phyloP scores from a whole-genome alignment of 1,284 basidiomycete species.

The Leccinum angustisporum region DNA sequence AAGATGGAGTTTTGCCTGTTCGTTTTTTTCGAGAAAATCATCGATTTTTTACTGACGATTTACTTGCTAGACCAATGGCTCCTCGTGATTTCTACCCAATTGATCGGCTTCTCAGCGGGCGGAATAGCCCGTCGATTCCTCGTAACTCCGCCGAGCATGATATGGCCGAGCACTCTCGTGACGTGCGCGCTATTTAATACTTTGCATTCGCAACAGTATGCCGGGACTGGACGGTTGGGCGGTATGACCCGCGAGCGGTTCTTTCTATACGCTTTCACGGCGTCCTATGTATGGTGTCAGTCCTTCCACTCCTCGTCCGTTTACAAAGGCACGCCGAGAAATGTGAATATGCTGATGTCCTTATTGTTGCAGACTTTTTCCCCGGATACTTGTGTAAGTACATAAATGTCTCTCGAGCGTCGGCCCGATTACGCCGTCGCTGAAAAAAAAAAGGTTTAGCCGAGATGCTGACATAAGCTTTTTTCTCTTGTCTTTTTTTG shows the following conservation, averaged over 20 bases:
- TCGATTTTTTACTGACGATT: neutral
- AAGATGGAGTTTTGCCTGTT: constrained; percentile 31
- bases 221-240: constrained; percentile 40
- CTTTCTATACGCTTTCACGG: constrained; percentile 45
- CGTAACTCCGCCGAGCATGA: constrained; percentile 40
- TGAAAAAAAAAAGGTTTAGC: too few relatives aligned
- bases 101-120: constrained; percentile 45
- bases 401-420: neutral
- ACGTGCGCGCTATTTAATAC: constrained; percentile 53
- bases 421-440: neutral
- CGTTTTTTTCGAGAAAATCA: neutral
- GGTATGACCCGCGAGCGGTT: constrained; percentile 51
- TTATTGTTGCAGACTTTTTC: constrained; percentile 33
- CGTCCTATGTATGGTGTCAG: constrained; percentile 46
- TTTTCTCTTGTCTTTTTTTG: neutral
- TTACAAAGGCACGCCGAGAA: neutral
- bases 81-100: constrained; percentile 40
- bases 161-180: constrained; percentile 55
- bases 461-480: neutral
- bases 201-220: constrained; percentile 49
- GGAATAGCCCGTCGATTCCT: constrained; percentile 43
- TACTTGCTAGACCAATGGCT: constrained; percentile 28
- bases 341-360: constrained; percentile 4
- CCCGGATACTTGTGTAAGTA: constrained; percentile 44
- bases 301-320: neutral